Conservation (phyloP, 2,329 filamentous ascomycete genomes). For the Aspergillus pseudoglaucus region DNA sequence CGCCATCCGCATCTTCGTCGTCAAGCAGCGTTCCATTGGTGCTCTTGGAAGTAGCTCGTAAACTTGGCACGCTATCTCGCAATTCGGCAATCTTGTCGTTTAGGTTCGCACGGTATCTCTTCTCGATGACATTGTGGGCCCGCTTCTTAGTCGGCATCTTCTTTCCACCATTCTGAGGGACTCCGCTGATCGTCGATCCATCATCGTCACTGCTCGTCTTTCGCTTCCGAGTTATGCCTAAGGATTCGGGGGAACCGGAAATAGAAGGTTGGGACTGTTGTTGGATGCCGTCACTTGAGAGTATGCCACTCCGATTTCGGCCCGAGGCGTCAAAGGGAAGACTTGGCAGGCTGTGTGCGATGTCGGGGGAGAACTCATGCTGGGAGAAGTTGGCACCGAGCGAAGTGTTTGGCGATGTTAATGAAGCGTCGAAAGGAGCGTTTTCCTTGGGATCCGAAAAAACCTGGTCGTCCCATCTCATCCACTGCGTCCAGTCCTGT, state of each 20-base stretch:
- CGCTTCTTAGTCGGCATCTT: slow-evolving; percentile 75
- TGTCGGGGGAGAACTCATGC: slow-evolving; percentile 24
- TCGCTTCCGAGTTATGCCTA: slow-evolving; percentile 52
- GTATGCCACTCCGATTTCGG: slow-evolving; percentile 6
- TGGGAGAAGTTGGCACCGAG: slow-evolving; percentile 14
- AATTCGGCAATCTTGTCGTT: slow-evolving; percentile 96
- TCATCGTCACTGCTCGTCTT: slow-evolving; percentile 58
- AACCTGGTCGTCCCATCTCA: slow-evolving; percentile 38
- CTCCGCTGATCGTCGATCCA: slow-evolving; percentile 23
- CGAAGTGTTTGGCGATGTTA: slow-evolving; percentile 21
- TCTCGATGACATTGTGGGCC: slow-evolving; percentile 97
- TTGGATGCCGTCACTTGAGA: slow-evolving; percentile 3
- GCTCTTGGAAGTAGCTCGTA: slow-evolving; percentile 73
- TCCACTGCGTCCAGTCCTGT: slow-evolving; percentile 41
- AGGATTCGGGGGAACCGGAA: slow-evolving; percentile 20
- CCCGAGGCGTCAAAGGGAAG: slow-evolving; percentile 16
- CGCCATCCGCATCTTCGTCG: slow-evolving; percentile 66
- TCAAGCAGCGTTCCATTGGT: slow-evolving; percentile 41
- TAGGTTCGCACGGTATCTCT: slow-evolving; percentile 89
- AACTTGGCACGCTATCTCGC: slow-evolving; percentile 82
- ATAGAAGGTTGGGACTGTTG: slow-evolving; percentile 12
- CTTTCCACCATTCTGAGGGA: slow-evolving; percentile 31
- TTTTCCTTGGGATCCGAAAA: slow-evolving; percentile 21
- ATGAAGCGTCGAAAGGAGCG: slow-evolving; percentile 14
- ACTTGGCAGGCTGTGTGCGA: slow-evolving; percentile 25